Conservation (phyloP, 306 rosid genomes). For the Adenanthera pavonina region DNA sequence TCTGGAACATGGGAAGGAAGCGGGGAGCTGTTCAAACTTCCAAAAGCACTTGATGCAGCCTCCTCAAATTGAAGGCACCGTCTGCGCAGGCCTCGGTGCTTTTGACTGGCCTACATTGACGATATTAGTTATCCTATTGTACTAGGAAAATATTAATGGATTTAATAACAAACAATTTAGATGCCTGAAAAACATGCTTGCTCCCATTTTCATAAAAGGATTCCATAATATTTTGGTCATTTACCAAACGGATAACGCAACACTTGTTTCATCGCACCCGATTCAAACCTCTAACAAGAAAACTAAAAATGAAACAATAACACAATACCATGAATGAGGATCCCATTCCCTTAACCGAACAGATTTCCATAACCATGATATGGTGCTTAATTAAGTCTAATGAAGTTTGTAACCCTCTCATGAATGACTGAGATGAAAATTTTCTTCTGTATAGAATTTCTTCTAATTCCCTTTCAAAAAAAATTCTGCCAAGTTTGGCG, state of each 20-base stretch:
- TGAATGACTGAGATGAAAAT: conserved; percentile 23
- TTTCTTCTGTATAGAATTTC: background rate
- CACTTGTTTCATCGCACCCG: conserved; percentile 18
- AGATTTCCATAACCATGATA: conserved; percentile 27
- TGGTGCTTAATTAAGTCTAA: conserved; percentile 19
- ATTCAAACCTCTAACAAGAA: conserved; percentile 35
- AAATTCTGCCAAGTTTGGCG: background rate
- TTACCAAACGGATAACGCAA: conserved; percentile 14
- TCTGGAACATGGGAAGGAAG: conserved; percentile 26
- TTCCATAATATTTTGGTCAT: conserved; percentile 23
- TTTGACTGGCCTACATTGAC: conserved; percentile 44
- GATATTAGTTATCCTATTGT: conserved; percentile 17
- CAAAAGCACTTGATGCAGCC: conserved; percentile 33
- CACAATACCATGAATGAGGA: conserved; percentile 11
- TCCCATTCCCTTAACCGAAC: conserved; percentile 14
- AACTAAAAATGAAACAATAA: background rate
- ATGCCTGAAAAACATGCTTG: conserved; percentile 14
- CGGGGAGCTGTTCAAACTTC: conserved; percentile 20
- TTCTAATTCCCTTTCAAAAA: background rate
- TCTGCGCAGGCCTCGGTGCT: conserved; percentile 46
- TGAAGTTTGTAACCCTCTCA: conserved; percentile 12
- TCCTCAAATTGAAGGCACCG: conserved; percentile 58
- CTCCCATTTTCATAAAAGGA: background rate
- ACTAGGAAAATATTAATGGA: conserved; percentile 7
- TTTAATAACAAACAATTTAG: background rate